phyloP scores from a whole-genome alignment of 169 alveolate species.

The Plasmodium falciparum region DNA sequence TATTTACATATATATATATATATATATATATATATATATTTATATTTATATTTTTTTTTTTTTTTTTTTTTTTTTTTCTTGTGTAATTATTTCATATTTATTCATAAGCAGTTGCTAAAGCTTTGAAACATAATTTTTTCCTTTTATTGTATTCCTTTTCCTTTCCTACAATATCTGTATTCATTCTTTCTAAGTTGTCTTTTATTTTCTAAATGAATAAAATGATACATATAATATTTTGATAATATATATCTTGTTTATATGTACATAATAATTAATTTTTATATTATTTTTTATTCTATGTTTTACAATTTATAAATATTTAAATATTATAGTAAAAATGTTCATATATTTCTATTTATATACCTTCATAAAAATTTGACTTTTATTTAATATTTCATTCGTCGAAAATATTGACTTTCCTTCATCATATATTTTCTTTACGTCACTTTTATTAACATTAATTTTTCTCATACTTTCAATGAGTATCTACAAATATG shows the following conservation, averaged over 20 bases:
- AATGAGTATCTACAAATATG: slow-evolving; percentile 29
- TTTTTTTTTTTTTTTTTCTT: too few relatives aligned
- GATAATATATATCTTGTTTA: background rate
- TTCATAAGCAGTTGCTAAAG: slow-evolving; percentile 75
- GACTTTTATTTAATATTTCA: slow-evolving; percentile 50
- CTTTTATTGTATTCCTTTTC: slow-evolving; percentile 71
- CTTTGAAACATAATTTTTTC: slow-evolving; percentile 72
- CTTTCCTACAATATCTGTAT: slow-evolving; percentile 47
- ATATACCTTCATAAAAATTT: slow-evolving; percentile 48
- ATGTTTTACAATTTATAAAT: too few relatives aligned
- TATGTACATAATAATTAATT: background rate
- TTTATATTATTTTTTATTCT: background rate
- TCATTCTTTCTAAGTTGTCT: slow-evolving; percentile 64
- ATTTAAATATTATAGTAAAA: background rate
- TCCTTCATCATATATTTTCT: slow-evolving; percentile 64
- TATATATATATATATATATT: background rate
- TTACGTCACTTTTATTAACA: slow-evolving; percentile 50
- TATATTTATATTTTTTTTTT: too few relatives aligned
- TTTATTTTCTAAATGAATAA: slow-evolving; percentile 38
- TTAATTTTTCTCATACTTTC: slow-evolving; percentile 59
- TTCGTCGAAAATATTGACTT: slow-evolving; percentile 38
- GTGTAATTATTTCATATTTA: background rate
- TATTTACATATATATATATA: background rate
- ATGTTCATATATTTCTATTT: background rate
- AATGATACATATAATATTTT: too few relatives aligned